Conservation (phyloP, 352 stramenopile genomes). For the Proteromonas lacertae region DNA sequence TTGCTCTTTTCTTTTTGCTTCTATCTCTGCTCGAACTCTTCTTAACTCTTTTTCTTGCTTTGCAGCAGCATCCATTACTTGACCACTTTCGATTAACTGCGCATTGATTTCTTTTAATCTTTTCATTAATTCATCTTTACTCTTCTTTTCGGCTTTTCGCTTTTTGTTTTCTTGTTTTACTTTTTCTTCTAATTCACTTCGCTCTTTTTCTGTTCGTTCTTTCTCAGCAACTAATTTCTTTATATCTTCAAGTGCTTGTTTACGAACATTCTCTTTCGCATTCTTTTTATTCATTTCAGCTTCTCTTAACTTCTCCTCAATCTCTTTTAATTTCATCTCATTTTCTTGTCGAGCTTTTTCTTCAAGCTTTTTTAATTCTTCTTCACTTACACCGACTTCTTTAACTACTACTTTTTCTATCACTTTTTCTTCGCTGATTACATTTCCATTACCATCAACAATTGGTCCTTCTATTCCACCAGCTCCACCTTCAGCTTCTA, state of each 20-base stretch:
- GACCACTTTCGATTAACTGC: conserved; percentile 55
- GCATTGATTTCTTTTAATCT: conserved; percentile 50
- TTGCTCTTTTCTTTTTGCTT: no score
- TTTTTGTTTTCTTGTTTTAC: conserved; percentile 35
- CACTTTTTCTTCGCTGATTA: conserved; percentile 85
- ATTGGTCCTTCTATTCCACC: background rate
- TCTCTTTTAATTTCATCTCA: conserved; percentile 23
- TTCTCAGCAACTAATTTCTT: conserved; percentile 2
- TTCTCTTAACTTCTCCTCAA: conserved; percentile 24
- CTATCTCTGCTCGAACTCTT: conserved; percentile 42
- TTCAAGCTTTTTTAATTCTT: background rate
- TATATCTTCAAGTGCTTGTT: conserved; percentile 28
- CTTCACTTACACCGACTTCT: conserved; percentile 31
- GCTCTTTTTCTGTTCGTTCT: background rate
- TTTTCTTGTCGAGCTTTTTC: conserved; percentile 2
- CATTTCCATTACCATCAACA: background rate
- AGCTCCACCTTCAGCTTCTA: conserved; percentile 51
- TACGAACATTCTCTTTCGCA: conserved; percentile 18
- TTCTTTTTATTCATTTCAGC: conserved; percentile 14
- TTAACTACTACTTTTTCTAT: conserved; percentile 64
- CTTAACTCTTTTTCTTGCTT: conserved; percentile 61
- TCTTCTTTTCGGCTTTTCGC: conserved; percentile 24
- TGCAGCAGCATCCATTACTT: conserved; percentile 59
- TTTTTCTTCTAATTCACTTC: conserved; percentile 27
- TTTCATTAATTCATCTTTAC: no score